Evolutionary conservation across 2,329 filamentous ascomycete genomes (phyloP).

Genomic region (Beauveria sp.): DNA sequence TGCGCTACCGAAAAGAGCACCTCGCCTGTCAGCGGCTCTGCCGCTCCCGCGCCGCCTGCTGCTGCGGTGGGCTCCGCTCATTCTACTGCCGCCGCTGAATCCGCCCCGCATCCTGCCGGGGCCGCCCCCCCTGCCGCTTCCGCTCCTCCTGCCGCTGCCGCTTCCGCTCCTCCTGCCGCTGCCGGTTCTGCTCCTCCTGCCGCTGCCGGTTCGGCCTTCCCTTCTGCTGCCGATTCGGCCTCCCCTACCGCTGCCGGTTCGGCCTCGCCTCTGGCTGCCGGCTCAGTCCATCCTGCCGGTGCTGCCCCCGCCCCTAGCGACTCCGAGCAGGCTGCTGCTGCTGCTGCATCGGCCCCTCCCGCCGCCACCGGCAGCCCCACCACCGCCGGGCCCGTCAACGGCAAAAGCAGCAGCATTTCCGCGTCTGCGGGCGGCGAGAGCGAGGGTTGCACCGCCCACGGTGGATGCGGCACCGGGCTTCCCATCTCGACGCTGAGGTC

Average conservation of each 20-base stretch:
- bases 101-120: too few species aligned
- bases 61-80: background rate
- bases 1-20: background rate
- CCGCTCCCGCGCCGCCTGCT: background rate
- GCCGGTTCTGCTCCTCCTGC: background rate
- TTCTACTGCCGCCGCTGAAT: background rate
- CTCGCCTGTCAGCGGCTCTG: background rate
- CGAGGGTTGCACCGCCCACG: slow-evolving; percentile 2
- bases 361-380: background rate
- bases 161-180: too few species aligned
- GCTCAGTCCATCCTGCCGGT: background rate
- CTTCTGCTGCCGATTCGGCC: too few species aligned
- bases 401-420: slow-evolving; percentile 5
- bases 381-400: background rate
- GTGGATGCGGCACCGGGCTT: background rate
- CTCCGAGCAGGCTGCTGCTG: background rate
- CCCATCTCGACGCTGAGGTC: background rate
- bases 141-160: background rate
- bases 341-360: background rate
- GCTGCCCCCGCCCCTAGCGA: background rate
- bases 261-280: too few species aligned
- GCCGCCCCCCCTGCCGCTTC: too few species aligned
- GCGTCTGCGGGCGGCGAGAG: background rate
- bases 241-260: too few species aligned
- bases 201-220: background rate